Percentiles rank a stretch among this genome's conserved stretches.
These are phyloP conservation scores for Acephala macrosclerotiorum DNA, from an alignment of 2,329 filamentous ascomycete genomes.

Conservation along the genomic window DNA sequence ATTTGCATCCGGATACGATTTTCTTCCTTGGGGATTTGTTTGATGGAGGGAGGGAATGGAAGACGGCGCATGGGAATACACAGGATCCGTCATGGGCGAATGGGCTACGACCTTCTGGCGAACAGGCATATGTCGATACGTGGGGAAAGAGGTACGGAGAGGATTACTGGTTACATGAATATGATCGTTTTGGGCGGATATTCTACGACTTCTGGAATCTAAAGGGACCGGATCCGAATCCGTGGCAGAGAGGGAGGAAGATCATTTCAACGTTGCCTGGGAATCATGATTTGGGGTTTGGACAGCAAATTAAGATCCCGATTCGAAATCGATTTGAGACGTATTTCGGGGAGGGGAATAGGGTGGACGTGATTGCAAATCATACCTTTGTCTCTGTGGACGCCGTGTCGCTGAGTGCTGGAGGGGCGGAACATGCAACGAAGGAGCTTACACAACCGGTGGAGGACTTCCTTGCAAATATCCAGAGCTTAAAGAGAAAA, in stretches of 20 bases:
- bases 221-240: constrained; percentile 59
- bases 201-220: constrained; percentile 77
- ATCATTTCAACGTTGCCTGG: constrained; percentile 87
- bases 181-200: constrained; percentile 82
- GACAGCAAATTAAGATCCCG: constrained; percentile 79
- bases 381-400: constrained; percentile 96
- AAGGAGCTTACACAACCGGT: constrained; percentile 78
- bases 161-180: constrained; percentile 86
- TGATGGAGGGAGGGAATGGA: constrained; percentile 96
- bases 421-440: constrained; percentile 55
- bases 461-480: constrained; percentile 75
- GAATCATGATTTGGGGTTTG: constrained; percentile 95
- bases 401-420: constrained; percentile 84
- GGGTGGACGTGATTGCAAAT: constrained; percentile 90
- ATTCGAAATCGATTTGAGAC: constrained; percentile 85
- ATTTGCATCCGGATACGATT: constrained; percentile 83
- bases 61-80: constrained; percentile 68
- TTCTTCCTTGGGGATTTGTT: constrained; percentile 95
- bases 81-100: constrained; percentile 66
- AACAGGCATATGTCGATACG: constrained; percentile 63
- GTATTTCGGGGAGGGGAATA: constrained; percentile 91
- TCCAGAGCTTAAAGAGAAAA: constrained; percentile 70
- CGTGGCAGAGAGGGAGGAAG: constrained; percentile 73
- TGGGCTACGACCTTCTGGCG: constrained; percentile 57
- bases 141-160: constrained; percentile 81